Percentiles rank a stretch among this genome's conserved stretches.
Evolutionary conservation across 208 protist genomes (phyloP).

Genomic region (Acanthamoeba lenticulata): DNA sequence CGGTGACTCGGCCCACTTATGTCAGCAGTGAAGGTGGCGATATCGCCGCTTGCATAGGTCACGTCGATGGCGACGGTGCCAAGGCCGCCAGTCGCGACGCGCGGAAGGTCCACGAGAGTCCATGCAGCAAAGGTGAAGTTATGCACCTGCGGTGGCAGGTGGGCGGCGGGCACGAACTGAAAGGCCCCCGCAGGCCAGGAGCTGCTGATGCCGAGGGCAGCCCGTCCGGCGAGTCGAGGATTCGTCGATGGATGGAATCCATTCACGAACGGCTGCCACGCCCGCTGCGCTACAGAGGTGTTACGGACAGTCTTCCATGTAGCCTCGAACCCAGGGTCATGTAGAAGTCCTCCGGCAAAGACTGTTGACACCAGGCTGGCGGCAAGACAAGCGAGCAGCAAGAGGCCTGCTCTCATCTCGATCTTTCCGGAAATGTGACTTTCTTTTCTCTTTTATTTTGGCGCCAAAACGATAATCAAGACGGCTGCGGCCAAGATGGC

Average conservation of each 20-base stretch:
- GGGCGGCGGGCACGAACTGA: neutral
- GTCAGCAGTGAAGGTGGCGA: neutral
- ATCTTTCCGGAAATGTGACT: neutral
- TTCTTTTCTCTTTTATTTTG: neutral
- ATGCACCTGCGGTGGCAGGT: neutral
- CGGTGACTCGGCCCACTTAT: neutral
- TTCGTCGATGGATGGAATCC: constrained; percentile 36
- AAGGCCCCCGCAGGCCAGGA: constrained; percentile 21
- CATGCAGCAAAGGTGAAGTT: neutral
- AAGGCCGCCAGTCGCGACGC: neutral
- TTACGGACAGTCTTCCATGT: constrained; percentile 17
- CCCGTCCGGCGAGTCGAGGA: neutral
- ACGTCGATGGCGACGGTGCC: constrained; percentile 18
- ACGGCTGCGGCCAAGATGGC: neutral
- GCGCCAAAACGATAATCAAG: neutral
- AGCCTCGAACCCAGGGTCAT: neutral
- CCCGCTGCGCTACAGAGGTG: neutral
- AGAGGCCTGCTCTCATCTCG: neutral
- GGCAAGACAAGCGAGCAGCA: neutral
- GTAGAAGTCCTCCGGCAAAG: neutral
- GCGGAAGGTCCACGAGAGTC: neutral
- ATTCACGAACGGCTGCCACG: constrained; percentile 28
- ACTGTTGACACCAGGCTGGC: neutral
- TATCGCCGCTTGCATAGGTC: neutral
- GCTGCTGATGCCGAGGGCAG: neutral